Percentiles rank a stretch among this genome's conserved stretches.
These are phyloP conservation scores for Lichenothelia convexa DNA, from an alignment of 495 filamentous ascomycete species.

Conservation along the genomic window DNA sequence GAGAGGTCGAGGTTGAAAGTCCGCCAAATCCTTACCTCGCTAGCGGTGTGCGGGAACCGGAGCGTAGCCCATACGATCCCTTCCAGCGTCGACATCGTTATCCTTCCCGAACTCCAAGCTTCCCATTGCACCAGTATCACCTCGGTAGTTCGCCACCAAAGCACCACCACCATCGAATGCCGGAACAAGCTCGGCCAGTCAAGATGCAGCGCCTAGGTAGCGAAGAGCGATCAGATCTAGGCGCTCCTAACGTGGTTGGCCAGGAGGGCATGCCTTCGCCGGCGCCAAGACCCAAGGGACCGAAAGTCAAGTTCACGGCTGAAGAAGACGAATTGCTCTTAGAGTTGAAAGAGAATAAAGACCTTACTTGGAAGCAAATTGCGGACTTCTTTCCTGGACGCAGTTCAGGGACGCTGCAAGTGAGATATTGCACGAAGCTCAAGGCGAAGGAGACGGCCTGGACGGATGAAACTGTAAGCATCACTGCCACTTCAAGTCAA, in stretches of 20 bases:
- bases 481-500: no score
- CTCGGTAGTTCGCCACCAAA: conserved; percentile 20
- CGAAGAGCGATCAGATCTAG: conserved; percentile 6
- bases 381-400: conserved; percentile 83
- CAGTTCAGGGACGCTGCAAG: conserved; percentile 73
- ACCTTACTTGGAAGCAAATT: conserved; percentile 90
- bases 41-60: no score
- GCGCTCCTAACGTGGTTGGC: conserved; percentile 47
- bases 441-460: conserved; percentile 84
- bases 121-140: conserved; percentile 25
- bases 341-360: conserved; percentile 80
- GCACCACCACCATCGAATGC: conserved; percentile 59
- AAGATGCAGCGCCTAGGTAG: conserved; percentile 35
- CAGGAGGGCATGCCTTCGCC: conserved; percentile 68
- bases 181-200: conserved; percentile 33
- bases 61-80: no score
- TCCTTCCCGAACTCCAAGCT: no score
- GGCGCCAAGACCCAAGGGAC: conserved; percentile 55
- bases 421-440: conserved; percentile 83
- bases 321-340: conserved; percentile 74
- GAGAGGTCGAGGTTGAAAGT: no score
- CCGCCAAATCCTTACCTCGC: no score
- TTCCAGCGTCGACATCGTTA: no score
- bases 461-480: conserved; percentile 74
- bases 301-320: conserved; percentile 77